phyloP scores from a whole-genome alignment of 176 grass and related monocot genomes.

The Elaeis guineensis region DNA sequence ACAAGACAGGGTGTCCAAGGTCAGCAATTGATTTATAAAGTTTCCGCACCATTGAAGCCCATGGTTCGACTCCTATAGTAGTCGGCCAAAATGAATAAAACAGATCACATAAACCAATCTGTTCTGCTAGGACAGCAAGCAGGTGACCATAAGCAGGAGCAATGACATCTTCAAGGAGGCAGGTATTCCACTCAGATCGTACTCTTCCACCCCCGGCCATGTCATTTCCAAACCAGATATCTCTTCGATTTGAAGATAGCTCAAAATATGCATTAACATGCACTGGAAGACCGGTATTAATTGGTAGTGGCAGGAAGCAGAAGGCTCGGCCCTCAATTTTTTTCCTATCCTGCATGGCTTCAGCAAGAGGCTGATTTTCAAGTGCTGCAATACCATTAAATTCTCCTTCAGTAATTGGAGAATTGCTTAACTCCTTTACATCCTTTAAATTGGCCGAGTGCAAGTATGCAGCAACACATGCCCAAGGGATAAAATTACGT shows the following conservation, averaged over 20 bases:
- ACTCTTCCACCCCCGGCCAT: conserved; percentile 91
- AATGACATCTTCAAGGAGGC: conserved; percentile 82
- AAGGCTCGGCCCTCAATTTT: conserved; percentile 74
- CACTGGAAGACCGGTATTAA: conserved; percentile 70
- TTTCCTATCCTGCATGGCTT: conserved; percentile 42
- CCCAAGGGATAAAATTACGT: conserved; percentile 93
- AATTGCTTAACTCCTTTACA: conserved; percentile 43
- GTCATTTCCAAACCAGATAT: conserved; percentile 98
- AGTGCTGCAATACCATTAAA: conserved; percentile 32
- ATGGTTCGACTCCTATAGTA: conserved; percentile 61
- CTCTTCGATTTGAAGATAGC: conserved; percentile 95
- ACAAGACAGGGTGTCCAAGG: conserved; percentile 69
- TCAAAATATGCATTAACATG: conserved; percentile 99
- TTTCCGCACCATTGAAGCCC: conserved; percentile 79
- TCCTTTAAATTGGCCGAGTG: conserved; percentile 60
- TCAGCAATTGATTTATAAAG: conserved; percentile 71
- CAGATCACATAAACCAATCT: conserved; percentile 66
- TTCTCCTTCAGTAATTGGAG: conserved; percentile 24
- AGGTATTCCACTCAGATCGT: conserved; percentile 91
- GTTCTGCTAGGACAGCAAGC: conserved; percentile 68
- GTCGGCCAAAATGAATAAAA: conserved; percentile 92
- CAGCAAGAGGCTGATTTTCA: conserved; percentile 37
- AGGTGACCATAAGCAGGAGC: conserved; percentile 80
- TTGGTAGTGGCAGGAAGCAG: conserved; percentile 90
- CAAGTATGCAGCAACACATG: conserved; percentile 89